phyloP scores from a whole-genome alignment of 345 rosid species.

The Camelina laxa region DNA sequence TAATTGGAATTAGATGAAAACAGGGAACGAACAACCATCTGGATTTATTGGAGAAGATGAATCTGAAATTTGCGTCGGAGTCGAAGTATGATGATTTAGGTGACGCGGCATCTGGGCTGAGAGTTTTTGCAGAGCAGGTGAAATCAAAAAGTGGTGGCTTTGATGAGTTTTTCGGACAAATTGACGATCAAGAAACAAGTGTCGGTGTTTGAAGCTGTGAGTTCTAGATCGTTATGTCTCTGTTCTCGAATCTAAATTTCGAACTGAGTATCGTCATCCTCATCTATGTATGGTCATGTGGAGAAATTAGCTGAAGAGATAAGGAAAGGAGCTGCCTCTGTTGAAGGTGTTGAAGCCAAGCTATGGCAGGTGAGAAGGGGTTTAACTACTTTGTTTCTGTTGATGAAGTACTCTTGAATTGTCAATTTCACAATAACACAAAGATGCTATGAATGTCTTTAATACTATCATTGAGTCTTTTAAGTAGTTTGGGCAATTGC shows the following conservation, averaged over 20 bases:
- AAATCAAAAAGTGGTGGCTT: conserved; percentile 64
- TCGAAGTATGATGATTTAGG: conserved; percentile 72
- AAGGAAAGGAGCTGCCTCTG: conserved; percentile 87
- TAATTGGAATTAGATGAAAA: not conserved
- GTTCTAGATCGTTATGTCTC: too few species aligned
- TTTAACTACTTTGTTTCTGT: conserved; percentile 9
- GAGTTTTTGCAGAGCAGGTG: conserved; percentile 80
- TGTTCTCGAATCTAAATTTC: too few species aligned
- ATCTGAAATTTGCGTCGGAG: conserved; percentile 69
- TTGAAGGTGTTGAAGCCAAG: conserved; percentile 95
- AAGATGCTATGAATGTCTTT: not conserved
- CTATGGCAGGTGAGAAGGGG: conserved; percentile 73
- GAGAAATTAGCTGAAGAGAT: conserved; percentile 92
- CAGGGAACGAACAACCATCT: conserved; percentile 73
- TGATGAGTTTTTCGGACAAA: conserved; percentile 77
- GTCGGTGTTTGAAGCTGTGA: conserved; percentile 35
- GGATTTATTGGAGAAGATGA: conserved; percentile 90
- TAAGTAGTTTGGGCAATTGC: not conserved
- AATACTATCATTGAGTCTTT: not conserved
- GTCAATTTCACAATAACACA: not conserved
- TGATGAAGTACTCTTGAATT: not conserved
- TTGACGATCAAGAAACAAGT: conserved; percentile 81
- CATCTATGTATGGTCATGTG: conserved; percentile 94
- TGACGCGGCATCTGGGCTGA: conserved; percentile 75
- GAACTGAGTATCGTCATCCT: too few species aligned